Evolutionary conservation across 345 rosid genomes (phyloP).

Genomic region (Bruguiera sexangula): DNA sequence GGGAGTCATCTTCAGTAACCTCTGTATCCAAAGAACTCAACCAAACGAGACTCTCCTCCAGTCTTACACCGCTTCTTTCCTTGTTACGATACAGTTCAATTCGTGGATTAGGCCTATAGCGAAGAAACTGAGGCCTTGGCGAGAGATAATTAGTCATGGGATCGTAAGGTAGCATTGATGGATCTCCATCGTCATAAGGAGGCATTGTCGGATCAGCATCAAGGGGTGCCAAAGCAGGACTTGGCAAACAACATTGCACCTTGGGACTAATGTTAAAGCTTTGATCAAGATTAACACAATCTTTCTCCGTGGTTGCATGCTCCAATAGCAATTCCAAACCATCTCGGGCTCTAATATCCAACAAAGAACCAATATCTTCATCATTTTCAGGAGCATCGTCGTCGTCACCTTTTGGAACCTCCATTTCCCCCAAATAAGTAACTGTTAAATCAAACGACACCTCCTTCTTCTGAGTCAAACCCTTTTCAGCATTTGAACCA

Average conservation of each 20-base stretch:
- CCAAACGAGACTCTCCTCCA: slow-evolving; percentile 45
- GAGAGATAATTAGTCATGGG: slow-evolving; percentile 56
- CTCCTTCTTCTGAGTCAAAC: slow-evolving; percentile 27
- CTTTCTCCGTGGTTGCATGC: slow-evolving; percentile 23
- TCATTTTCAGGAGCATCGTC: slow-evolving; percentile 13
- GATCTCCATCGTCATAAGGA: slow-evolving; percentile 56
- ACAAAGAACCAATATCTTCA: slow-evolving; percentile 19
- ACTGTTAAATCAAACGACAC: slow-evolving; percentile 37
- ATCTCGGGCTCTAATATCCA: not conserved
- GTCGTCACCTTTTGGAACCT: slow-evolving; percentile 14
- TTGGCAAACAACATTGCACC: slow-evolving; percentile 27
- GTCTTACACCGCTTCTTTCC: slow-evolving; percentile 40
- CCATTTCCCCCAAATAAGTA: slow-evolving; percentile 30
- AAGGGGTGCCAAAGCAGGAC: slow-evolving; percentile 47
- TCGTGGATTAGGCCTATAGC: slow-evolving; percentile 58
- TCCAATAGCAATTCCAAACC: slow-evolving; percentile 11
- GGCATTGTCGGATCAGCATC: slow-evolving; percentile 55
- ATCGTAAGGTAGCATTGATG: slow-evolving; percentile 55
- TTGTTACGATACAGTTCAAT: slow-evolving; percentile 36
- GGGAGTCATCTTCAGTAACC: slow-evolving; percentile 42
- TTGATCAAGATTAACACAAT: slow-evolving; percentile 43
- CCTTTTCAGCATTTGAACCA: slow-evolving; percentile 23
- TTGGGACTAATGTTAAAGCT: slow-evolving; percentile 42
- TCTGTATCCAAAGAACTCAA: slow-evolving; percentile 52
- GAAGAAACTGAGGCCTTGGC: slow-evolving; percentile 64